These are phyloP conservation scores for Aureobasidium sp. DNA, from an alignment of 2,329 filamentous ascomycete species.

Conservation along the genomic window DNA sequence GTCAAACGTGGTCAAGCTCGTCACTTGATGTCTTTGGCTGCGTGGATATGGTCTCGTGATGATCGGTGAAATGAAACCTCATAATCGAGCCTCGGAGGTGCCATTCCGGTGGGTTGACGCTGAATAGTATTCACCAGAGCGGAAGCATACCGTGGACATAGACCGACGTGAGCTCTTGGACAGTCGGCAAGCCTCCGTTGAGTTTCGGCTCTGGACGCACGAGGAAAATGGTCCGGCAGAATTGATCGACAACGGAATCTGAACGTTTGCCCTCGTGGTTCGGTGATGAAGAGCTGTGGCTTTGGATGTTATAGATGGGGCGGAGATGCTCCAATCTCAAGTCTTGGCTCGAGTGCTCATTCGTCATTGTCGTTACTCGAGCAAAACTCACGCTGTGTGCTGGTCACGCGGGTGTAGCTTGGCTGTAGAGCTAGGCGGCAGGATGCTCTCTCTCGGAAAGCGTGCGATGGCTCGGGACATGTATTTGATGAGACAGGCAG, in stretches of 20 bases:
- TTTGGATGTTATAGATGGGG: not conserved
- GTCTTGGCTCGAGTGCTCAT: not conserved
- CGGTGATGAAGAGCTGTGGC: not conserved
- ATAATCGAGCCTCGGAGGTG: not conserved
- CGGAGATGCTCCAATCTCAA: slow-evolving; percentile 1
- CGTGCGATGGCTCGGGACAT: not conserved
- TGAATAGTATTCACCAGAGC: not conserved
- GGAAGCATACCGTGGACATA: not conserved
- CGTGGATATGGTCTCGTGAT: not conserved
- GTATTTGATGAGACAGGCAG: not conserved
- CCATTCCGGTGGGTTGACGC: not conserved
- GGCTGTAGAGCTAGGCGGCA: not conserved
- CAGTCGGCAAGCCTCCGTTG: not conserved
- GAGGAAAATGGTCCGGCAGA: slow-evolving; percentile 2
- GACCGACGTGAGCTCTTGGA: not conserved
- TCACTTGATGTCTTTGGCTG: not conserved
- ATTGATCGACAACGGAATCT: not conserved
- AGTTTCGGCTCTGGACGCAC: not conserved
- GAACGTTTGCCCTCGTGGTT: not conserved
- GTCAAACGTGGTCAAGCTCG: not conserved
- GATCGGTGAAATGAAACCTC: not conserved
- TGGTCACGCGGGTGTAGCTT: not conserved
- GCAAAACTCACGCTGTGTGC: slow-evolving; percentile 1
- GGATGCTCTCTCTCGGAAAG: not conserved
- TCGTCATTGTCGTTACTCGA: slow-evolving; percentile 3